Base-by-base conservation (phyloP, 495 filamentous ascomycete genomes). In the Filosporella fistucella region DNA sequence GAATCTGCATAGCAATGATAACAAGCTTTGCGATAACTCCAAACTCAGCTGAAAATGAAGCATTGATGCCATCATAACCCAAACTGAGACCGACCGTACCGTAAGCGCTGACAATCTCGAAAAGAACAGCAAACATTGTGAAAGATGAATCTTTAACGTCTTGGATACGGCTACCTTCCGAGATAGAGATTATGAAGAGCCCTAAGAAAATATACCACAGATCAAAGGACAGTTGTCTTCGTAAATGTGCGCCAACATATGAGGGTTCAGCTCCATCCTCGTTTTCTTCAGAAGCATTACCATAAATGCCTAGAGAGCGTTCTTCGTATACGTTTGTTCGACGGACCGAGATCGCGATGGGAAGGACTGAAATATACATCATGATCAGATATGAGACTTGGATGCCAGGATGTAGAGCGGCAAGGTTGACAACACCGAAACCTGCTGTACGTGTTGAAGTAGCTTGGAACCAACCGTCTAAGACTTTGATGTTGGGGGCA, bases 311-410 rank as follows among this genome's bases (percentile, higher is more conserved):
- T 9, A 97, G 77, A 44, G 87, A 91, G 57, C 86, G 86, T 62
- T 97, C 91, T 64, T 97, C 91, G 71, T 97, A 97, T 9, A 96
- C 91, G 63, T 97, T 97, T 28, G 91, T 96, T 42, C 88, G 77
- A 47, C 91, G 85, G 57, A 96, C 81, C 22, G 86, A 91, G 47
- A 97, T 96, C 52, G 91, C 91, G 56, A 96, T 91, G 21, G 91
- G 91, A 57, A 95, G 89, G 32, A 95, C 88, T 37, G 91, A 95
- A 52, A 97, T 97, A 63, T 97, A 97, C 91, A 97, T 97, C 91
- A 97, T 97, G 65, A 97, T 82, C 66, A 96, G 65, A 69, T 95
- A 96, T 14, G 89, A 95, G 3, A 93, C 86, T 59, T 97, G 91
- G 11, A 96, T 89, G 1, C 84, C 91, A 0, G 91, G 91, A 57